Evolutionary conservation across 192 early-diverging fungal genomes (phyloP), one percentile per base, ranked within the genome.

Genomic region (Spinellus fusiger): DNA sequence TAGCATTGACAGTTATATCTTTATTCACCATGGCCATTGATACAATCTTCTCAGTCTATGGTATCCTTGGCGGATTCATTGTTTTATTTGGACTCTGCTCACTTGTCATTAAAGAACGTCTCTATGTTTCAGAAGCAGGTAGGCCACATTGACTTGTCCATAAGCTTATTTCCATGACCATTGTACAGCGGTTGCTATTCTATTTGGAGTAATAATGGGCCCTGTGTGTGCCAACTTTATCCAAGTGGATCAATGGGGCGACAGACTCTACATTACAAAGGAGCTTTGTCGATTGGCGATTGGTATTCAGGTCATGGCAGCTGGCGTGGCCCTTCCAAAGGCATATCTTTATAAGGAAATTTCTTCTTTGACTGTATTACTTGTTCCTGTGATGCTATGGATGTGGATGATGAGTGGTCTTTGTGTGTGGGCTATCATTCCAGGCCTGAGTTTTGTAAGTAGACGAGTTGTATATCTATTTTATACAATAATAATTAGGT

Each of bases 261-360:
- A 79, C 51, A 57, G 77, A 53, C 59, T 75, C 12, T 55, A 57
- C 2, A 64, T 89, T 0, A 86, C 85, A 0, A 71, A 82, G 22
- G 84, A 89, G 59, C 86, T 92, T 35, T 76, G 81, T 8, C 82
- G 88, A 27, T 73, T 92, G 25, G 82, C 89, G 4, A 82, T 96
- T 62, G 87, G 85, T 0, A 84, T 96, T 57, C 88, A 92, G 40
- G 85, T 91, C 12, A 92, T 94, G 86, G 84, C 87, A 7, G 90
- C 92, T 27, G 90, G 86, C 16, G 83, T 93, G 2, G 75, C 54
- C 35, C 40, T 56, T 44, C 61, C 61, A 38, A 81, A 76, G 61
- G 82, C 83, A 1, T 95, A 91, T 62, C 50, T 91, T 34, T 56
- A 68, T 6, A 82, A 70, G 15, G 86, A 92, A 52, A 77, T 81